Conservation (phyloP, 1,284 basidiomycete genomes). For the Papiliotrema nemorosa region DNA sequence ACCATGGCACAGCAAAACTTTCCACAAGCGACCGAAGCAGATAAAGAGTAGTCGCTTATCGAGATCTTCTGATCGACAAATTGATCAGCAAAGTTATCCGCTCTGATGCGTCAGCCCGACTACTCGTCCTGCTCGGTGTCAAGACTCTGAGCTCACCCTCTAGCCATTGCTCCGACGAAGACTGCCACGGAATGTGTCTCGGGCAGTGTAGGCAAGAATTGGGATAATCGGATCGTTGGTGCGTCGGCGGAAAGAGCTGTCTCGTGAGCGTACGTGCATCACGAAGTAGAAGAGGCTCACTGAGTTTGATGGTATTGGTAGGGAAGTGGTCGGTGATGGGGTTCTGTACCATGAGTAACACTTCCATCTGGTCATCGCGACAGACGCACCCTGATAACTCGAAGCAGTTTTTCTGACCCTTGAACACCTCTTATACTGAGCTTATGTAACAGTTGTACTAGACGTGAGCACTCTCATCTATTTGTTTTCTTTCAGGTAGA, state of each 20-base stretch:
- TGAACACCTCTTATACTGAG: conserved; percentile 93
- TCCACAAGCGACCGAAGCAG: conserved; percentile 93
- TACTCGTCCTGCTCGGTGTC: too few relatives aligned
- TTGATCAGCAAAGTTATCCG: conserved; percentile 91
- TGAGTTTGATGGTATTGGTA: conserved; percentile 91
- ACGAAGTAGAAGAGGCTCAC: conserved; percentile 52
- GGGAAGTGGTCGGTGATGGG: conserved; percentile 95
- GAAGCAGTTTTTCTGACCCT: conserved; percentile 92
- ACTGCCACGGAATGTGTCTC: conserved; percentile 86
- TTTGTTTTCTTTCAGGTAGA: background rate
- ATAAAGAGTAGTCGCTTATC: conserved; percentile 90
- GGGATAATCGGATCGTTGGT: conserved; percentile 73
- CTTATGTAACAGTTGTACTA: conserved; percentile 96
- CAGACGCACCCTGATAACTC: conserved; percentile 78
- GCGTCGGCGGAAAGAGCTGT: conserved; percentile 89
- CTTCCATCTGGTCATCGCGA: background rate
- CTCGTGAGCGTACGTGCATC: background rate
- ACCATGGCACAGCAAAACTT: conserved; percentile 67
- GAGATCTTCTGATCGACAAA: conserved; percentile 97
- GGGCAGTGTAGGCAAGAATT: conserved; percentile 77
- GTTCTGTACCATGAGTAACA: conserved; percentile 60
- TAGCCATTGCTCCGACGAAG: conserved; percentile 96
- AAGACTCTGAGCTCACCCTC: conserved; percentile 55
- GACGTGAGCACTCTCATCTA: background rate
- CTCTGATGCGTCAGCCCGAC: conserved; percentile 42